Evolutionary conservation across 768 basidiomycete genomes (phyloP), one percentile per base, ranked within the genome.

Genomic region (Mycena pura): DNA sequence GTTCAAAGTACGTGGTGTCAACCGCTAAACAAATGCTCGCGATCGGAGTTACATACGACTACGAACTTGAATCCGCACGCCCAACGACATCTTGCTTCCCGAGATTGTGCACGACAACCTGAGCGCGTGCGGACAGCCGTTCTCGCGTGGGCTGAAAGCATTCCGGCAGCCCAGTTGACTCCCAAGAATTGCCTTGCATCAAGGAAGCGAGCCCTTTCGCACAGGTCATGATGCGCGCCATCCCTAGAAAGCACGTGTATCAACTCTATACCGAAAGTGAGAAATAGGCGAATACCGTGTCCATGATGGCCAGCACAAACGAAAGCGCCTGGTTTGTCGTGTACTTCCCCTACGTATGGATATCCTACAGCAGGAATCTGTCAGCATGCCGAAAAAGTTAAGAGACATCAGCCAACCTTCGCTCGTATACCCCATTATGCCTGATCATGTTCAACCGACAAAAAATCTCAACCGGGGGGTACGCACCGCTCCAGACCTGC

Each of bases 261-360:
- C 3, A 13, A 38, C 13, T 8, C 9, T 7, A 24, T 13, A 21
- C 13, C 45, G 19, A 31, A 17, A 29, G 15, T 13, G 25, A 32
- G 41, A 11, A 36, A 7, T 13, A 19, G 19, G 39, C 66, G 29
- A 17, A 19, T 56, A 66, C 74, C 74, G 39, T 75, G 73, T 3
- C 74, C 74, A 15, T 69, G 68, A 49, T 69, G 68, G 1, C 73
- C 74, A 11, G 72, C 72, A 48, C 63, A 65, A 31, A 73, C 63
- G 41, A 71, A 74, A n/a, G 66, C 69, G 25, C 71, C 73, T 8
- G 63, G 64, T 49, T 71, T 73, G 19, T 71, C 70, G 47, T 66
- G 69, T 24, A 75, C 39, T 46, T 67, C 68, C 27, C 74, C 74
- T 21, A 75, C 68, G 39, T 65, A 71, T 5, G 74, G 73, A n/a